Percentiles rank a stretch among this genome's conserved stretches.
These are phyloP conservation scores for Hypomyces rosellus DNA, from an alignment of 2,329 filamentous ascomycete genomes.

Conservation along the genomic window DNA sequence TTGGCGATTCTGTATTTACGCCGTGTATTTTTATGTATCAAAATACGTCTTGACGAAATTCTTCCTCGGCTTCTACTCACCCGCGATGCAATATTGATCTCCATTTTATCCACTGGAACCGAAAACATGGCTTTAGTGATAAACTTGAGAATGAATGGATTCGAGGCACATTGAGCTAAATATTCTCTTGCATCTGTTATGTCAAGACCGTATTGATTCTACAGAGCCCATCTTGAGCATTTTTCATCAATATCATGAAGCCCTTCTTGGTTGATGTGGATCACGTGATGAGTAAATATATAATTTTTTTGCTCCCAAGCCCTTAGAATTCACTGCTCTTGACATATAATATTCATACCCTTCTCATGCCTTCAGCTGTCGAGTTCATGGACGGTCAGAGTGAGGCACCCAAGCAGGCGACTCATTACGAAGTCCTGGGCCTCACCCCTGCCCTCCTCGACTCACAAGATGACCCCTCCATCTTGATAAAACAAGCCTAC, in stretches of 20 bases:
- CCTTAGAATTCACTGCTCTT: neutral
- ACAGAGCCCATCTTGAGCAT: neutral
- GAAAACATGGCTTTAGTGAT: too few species aligned
- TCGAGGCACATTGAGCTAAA: conserved; percentile 1
- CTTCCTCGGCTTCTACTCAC: neutral
- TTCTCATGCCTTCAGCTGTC: neutral
- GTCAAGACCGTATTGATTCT: neutral
- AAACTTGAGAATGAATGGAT: neutral
- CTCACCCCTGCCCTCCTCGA: conserved; percentile 45
- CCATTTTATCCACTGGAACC: neutral
- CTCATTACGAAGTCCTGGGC: conserved; percentile 56
- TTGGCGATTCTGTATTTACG: conserved; percentile 23
- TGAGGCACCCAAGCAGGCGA: conserved; percentile 26
- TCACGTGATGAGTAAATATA: conserved; percentile 6
- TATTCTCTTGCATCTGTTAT: conserved; percentile 1
- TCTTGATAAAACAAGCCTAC: conserved; percentile 56
- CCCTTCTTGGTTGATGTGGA: neutral
- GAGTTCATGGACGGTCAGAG: conserved; percentile 5
- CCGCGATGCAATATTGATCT: neutral
- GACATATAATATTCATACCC: neutral
- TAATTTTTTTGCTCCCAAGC: neutral
- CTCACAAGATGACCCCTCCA: conserved; percentile 34
- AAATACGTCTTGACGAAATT: conserved; percentile 12
- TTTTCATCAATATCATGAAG: neutral
- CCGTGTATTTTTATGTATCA: conserved; percentile 28